Percentiles rank a stretch among this genome's conserved stretches.
Conservation (phyloP, 2,329 filamentous ascomycete genomes). For the Hypoxylon rubiginosum region DNA sequence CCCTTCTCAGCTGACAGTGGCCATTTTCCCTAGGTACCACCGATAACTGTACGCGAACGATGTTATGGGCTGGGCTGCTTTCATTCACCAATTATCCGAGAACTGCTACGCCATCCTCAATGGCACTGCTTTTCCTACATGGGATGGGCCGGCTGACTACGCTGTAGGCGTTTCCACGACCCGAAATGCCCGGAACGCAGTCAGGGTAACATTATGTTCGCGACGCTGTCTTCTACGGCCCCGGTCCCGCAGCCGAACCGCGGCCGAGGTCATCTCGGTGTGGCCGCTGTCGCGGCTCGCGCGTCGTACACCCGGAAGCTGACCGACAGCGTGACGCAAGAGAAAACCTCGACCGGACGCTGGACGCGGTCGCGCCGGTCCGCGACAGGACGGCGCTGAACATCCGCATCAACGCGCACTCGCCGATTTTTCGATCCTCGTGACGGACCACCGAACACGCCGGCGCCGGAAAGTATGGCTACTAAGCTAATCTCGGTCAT, state of each 20-base stretch:
- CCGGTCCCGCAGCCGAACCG: slow-evolving; percentile 45
- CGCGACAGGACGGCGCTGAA: slow-evolving; percentile 54
- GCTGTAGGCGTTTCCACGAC: not conserved
- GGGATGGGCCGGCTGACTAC: too few species aligned
- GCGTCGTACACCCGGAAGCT: slow-evolving; percentile 54
- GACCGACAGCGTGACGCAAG: slow-evolving; percentile 54
- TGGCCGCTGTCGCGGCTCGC: slow-evolving; percentile 54
- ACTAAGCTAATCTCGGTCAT: too few species aligned
- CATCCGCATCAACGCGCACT: slow-evolving; percentile 51
- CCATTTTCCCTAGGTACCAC: too few species aligned
- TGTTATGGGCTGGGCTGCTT: slow-evolving; percentile 57
- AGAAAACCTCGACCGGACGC: slow-evolving; percentile 46
- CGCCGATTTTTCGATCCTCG: slow-evolving; percentile 46
- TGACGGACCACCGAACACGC: slow-evolving; percentile 32
- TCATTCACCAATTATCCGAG: slow-evolving; percentile 57
- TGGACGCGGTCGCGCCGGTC: slow-evolving; percentile 51
- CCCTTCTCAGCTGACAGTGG: too few species aligned
- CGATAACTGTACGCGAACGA: slow-evolving; percentile 59
- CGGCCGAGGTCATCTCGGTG: slow-evolving; percentile 54
- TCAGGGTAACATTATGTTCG: slow-evolving; percentile 45
- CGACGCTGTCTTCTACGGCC: slow-evolving; percentile 23
- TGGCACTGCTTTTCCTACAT: slow-evolving; percentile 48
- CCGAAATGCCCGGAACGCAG: slow-evolving; percentile 37
- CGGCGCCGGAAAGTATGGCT: too few species aligned
- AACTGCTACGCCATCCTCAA: slow-evolving; percentile 56